Evolutionary conservation across 768 basidiomycete species (phyloP).

Genomic region (Termitomyces sp.): DNA sequence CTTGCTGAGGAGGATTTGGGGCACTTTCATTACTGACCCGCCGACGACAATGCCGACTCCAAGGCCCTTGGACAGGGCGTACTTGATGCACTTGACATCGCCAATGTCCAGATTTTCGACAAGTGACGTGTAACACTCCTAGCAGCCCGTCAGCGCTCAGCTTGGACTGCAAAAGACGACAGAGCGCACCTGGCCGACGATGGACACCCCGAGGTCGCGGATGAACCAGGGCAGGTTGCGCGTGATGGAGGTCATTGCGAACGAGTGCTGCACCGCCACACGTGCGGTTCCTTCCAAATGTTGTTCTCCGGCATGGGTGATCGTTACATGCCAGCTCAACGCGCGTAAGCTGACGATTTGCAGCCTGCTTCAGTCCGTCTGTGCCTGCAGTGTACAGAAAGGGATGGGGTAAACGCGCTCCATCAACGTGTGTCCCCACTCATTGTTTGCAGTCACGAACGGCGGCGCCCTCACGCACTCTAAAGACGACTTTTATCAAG

Average conservation of each 20-base stretch:
- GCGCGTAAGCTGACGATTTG: background rate
- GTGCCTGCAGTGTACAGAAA: slow-evolving; percentile 21
- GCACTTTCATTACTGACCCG: slow-evolving; percentile 94
- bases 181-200: slow-evolving; percentile 68
- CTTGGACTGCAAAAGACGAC: no score
- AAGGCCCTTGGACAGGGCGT: slow-evolving; percentile 86
- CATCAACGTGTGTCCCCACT: background rate
- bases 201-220: slow-evolving; percentile 70
- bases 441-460: slow-evolving; percentile 19
- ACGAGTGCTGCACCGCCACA: slow-evolving; percentile 7
- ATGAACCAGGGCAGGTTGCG: slow-evolving; percentile 83
- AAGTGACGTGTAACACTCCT: slow-evolving; percentile 90
- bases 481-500: slow-evolving; percentile 25
- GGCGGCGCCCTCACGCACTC: slow-evolving; percentile 31
- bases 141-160: background rate
- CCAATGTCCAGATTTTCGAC: slow-evolving; percentile 77
- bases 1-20: slow-evolving; percentile 84
- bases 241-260: slow-evolving; percentile 68
- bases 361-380: slow-evolving; percentile 34
- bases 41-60: slow-evolving; percentile 91
- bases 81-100: slow-evolving; percentile 84
- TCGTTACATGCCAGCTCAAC: background rate
- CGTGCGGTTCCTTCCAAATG: background rate
- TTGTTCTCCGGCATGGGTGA: slow-evolving; percentile 17
- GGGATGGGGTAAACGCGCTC: slow-evolving; percentile 25